A percentile compares a stretch with the other conserved stretches of the same genome.
These are phyloP conservation scores for Parathielavia appendiculata DNA, from an alignment of 495 filamentous ascomycete genomes.

Conservation along the genomic window DNA sequence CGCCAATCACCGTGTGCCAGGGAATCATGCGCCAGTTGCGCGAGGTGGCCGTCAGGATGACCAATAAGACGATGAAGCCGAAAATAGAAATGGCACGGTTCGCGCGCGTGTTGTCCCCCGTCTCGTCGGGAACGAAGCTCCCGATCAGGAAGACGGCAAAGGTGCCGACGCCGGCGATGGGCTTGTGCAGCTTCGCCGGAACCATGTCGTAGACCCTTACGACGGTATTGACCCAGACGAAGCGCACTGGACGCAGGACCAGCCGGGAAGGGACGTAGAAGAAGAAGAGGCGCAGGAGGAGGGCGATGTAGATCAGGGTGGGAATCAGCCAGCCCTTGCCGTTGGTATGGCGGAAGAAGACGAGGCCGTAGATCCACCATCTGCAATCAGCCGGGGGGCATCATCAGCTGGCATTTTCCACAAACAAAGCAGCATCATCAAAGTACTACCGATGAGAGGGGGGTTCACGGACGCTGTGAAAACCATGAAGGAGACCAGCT, in stretches of 20 bases:
- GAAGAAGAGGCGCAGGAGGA: constrained; percentile 67
- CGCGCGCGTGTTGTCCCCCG: constrained; percentile 66
- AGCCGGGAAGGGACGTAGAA: constrained; percentile 65
- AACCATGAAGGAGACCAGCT: constrained; percentile 15
- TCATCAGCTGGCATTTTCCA: constrained; percentile 11
- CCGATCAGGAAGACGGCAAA: constrained; percentile 71
- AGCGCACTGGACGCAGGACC: constrained; percentile 58
- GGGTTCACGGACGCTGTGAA: constrained; percentile 26
- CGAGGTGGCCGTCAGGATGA: constrained; percentile 61
- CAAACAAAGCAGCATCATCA: constrained; percentile 6
- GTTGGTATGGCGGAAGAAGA: constrained; percentile 64
- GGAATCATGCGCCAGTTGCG: constrained; percentile 62
- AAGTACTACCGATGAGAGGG: neutral
- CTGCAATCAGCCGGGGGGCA: constrained; percentile 36
- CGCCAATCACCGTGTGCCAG: constrained; percentile 83
- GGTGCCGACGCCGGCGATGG: constrained; percentile 53
- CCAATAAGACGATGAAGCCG: constrained; percentile 69
- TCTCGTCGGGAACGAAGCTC: constrained; percentile 63
- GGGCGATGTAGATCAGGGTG: constrained; percentile 72
- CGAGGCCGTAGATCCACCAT: constrained; percentile 83
- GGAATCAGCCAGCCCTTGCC: constrained; percentile 80
- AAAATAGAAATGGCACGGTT: constrained; percentile 78
- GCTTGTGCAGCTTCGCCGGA: constrained; percentile 58
- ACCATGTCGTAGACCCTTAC: constrained; percentile 48
- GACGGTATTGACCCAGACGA: constrained; percentile 60